Base-by-base conservation (phyloP, 2,329 filamentous ascomycete species). In the Aspergillus ustus region DNA sequence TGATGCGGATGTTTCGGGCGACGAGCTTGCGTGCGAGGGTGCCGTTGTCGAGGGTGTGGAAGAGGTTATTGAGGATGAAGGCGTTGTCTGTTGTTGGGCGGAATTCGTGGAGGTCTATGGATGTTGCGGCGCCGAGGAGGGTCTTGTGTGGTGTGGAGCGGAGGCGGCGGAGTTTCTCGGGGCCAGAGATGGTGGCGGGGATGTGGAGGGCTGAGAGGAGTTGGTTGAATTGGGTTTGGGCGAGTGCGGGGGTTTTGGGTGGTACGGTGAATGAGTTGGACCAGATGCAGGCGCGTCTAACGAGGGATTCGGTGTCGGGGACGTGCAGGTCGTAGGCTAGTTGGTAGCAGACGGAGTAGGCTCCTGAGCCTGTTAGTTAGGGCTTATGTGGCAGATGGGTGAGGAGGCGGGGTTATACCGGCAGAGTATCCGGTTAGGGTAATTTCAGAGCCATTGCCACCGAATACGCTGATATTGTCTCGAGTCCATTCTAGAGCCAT, bases 351-450 rank as follows among this genome's bases (percentile, higher is more conserved):
- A 81, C 78, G 2, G 82, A 84, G 67, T 87, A 83, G 2, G 83
- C 78, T 1, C 85, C 79, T 77, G 43, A 45, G 43, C 25, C 57
- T 7, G 59, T 68, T 56, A 64, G 43, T n/a, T 49, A 25, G 11
- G 5, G 19, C 19, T 9, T n/a, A 17, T 13, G 45, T 43, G 40
- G 34, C 11, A 28, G 34, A 2, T 40, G 45, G 19, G 25, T 5
- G 31, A 52, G 34, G 29, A 15, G 9, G 1, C 29, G 29, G 22
- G 45, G n/a, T 29, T n/a, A 37, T 67, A 76, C 77, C 84, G 1
- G 85, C 85, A 4, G 83, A 85, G 66, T 87, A 87, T 2, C 85
- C 84, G 2, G 74, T 80, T 20, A 86, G 75, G 0, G 84, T 85
- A 57, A 86, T 83, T 57, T 84, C 83, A 2, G 71, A 70, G 0